Base-by-base conservation (phyloP, 2,329 filamentous ascomycete genomes). In the Cordyceps sp. region DNA sequence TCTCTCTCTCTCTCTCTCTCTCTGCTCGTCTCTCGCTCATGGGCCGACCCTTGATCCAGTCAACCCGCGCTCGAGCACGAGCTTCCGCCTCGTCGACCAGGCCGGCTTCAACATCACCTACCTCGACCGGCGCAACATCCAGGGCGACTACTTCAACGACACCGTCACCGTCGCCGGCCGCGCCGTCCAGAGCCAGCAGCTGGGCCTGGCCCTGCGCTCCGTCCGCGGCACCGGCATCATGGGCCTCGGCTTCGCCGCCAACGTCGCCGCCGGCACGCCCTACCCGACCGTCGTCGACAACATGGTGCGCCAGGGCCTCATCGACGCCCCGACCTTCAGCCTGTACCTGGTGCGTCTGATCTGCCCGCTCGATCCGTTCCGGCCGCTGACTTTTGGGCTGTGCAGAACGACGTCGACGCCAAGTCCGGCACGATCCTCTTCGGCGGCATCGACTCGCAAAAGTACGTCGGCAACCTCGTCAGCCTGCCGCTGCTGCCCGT, bases 361-460 rank as follows among this genome's bases (percentile, higher is more conserved):
- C 2, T n/a, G n/a, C n/a, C 19, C 14, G 10, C 7, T 17, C 29
- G 20, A 3, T 17, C 18, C 4, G 16, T 8, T 28, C 25, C 27
- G 16, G 4, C 22, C 18, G 7, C 24, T 24, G 7, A 21, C 12
- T n/a, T 6, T 32, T 28, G 9, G 20, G 14, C 4, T 14, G 10
- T 9, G 14, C 21, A 51, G 47, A 54, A 86, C 53, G 76, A 83
- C 46, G 54, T 84, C 12, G 55, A 59, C 37, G 49, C 78, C 1
- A 69, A 64, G 35, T 73, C 66, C 3, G 82, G 82, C 31, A 74
- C 60, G 41, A 74, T 88, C 36, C 62, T 88, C 9, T 90, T 90
- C 42, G 82, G 82, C 28, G 82, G 78, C 30, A 73, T 88, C 41
- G 80, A 90, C 50, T 77, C 69, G 0, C 64, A 66, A 37, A 86